Evolutionary conservation across 495 filamentous ascomycete genomes (phyloP).

Genomic region (Friedmanniomyces simplex): DNA sequence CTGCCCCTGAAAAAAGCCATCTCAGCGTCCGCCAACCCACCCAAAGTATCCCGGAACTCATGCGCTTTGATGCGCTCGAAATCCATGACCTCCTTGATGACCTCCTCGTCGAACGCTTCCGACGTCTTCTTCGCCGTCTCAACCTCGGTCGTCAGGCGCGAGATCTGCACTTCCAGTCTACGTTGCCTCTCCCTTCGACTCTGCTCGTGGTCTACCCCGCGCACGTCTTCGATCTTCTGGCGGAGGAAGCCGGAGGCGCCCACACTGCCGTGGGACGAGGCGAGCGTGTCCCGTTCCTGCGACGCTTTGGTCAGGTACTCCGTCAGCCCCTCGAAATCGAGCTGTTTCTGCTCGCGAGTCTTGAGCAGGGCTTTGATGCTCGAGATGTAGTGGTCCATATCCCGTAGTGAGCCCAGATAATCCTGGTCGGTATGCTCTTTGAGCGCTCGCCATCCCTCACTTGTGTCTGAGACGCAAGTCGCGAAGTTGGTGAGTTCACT

Average conservation of each 20-base stretch:
- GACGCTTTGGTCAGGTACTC: conserved; percentile 89
- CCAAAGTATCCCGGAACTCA: conserved; percentile 82
- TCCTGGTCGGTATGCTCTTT: conserved; percentile 93
- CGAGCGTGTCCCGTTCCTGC: conserved; percentile 77
- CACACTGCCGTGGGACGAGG: conserved; percentile 49
- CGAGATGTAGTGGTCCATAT: conserved; percentile 86
- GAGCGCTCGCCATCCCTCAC: conserved; percentile 58
- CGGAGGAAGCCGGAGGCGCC: conserved; percentile 81
- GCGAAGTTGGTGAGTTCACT: conserved; percentile 72
- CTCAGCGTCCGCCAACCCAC: conserved; percentile 71
- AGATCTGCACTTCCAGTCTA: conserved; percentile 83
- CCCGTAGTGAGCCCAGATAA: conserved; percentile 79
- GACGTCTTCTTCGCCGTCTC: conserved; percentile 72
- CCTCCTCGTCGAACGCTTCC: conserved; percentile 88
- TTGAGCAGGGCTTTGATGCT: conserved; percentile 81
- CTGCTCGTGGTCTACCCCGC: conserved; percentile 93
- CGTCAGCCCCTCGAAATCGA: conserved; percentile 91
- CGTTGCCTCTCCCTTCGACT: conserved; percentile 72
- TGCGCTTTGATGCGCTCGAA: conserved; percentile 93
- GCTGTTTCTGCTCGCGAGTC: conserved; percentile 91
- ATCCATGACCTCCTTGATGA: conserved; percentile 79
- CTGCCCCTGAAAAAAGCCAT: conserved; percentile 75
- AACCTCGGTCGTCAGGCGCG: conserved; percentile 77
- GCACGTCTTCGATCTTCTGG: conserved; percentile 90
- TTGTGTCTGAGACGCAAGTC: conserved; percentile 71